Conservation (phyloP, 2,329 filamentous ascomycete species). For the Lachnellula suecica region DNA sequence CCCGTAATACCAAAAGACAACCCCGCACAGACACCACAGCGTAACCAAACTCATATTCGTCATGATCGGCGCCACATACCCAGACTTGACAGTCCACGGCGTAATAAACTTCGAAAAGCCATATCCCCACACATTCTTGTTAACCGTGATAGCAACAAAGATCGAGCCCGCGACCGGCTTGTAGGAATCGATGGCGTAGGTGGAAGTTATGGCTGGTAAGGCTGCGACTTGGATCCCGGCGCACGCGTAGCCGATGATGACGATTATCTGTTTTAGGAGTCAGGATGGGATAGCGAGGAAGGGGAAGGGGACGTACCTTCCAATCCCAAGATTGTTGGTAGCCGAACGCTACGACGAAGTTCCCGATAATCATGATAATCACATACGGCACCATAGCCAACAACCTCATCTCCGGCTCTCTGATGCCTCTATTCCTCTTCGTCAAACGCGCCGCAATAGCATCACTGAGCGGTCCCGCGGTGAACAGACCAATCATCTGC, state of each 20-base stretch:
- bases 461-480: conserved; percentile 49
- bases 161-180: conserved; percentile 60
- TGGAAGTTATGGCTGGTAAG: conserved; percentile 55
- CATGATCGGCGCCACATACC: conserved; percentile 59
- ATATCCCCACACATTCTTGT: conserved; percentile 65
- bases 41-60: conserved; percentile 53
- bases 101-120: conserved; percentile 57
- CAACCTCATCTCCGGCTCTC: conserved; percentile 39
- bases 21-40: conserved; percentile 49
- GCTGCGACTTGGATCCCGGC: conserved; percentile 59
- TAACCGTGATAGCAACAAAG: conserved; percentile 61
- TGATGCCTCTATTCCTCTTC: conserved; percentile 30
- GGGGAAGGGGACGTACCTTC: conserved; percentile 37
- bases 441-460: conserved; percentile 27
- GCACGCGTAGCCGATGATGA: conserved; percentile 57
- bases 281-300: background rate
- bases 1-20: conserved; percentile 56
- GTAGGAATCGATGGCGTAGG: conserved; percentile 60
- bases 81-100: conserved; percentile 46
- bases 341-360: conserved; percentile 53
- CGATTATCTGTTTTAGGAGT: conserved; percentile 35
- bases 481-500: conserved; percentile 43
- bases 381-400: conserved; percentile 47
- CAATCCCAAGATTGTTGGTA: conserved; percentile 53
- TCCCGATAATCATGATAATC: conserved; percentile 34